Percentiles rank a stretch among this genome's conserved stretches.
Evolutionary conservation across 2,329 filamentous ascomycete species (phyloP).

Genomic region (Epichloe gansuensis): DNA sequence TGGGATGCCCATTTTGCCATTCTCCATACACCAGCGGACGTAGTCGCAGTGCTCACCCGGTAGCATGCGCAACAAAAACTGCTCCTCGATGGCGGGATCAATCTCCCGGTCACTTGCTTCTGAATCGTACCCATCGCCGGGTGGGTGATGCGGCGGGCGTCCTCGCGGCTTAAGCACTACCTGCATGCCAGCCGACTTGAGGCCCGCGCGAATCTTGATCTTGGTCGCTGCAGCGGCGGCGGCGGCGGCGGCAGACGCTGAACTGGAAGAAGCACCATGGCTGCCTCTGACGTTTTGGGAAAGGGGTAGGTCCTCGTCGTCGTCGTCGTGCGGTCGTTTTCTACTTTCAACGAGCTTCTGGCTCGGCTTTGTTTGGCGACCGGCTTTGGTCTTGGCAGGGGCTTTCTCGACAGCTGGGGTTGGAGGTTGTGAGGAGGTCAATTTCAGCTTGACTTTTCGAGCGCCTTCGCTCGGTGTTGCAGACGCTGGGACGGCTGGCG

Average conservation of each 20-base stretch:
- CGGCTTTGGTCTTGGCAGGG: constrained; percentile 42
- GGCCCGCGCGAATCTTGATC: constrained; percentile 36
- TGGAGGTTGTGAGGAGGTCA: constrained; percentile 25
- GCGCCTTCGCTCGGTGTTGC: constrained; percentile 19
- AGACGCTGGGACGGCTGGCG: constrained; percentile 6
- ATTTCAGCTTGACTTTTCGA: constrained; percentile 30
- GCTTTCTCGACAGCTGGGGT: constrained; percentile 19
- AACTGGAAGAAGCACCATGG: neutral
- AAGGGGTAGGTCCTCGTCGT: constrained; percentile 32
- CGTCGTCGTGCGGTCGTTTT: constrained; percentile 45
- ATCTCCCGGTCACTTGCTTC: constrained; percentile 82
- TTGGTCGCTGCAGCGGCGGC: constrained; percentile 29
- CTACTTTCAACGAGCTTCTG: constrained; percentile 44
- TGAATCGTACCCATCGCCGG: constrained; percentile 89
- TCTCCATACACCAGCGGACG: constrained; percentile 59
- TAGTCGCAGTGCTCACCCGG: constrained; percentile 80
- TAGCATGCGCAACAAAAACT: constrained; percentile 79
- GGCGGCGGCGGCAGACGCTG: constrained; percentile 5
- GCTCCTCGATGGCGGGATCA: constrained; percentile 80
- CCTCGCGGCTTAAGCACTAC: constrained; percentile 49
- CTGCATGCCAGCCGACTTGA: constrained; percentile 24
- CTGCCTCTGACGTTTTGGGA: constrained; percentile 9
- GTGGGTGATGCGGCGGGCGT: constrained; percentile 53
- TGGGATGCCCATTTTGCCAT: constrained; percentile 61
- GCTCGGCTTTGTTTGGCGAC: constrained; percentile 45